Evolutionary conservation across 768 basidiomycete genomes (phyloP), one percentile per base, ranked within the genome.

Genomic region (Crucibulum laeve): DNA sequence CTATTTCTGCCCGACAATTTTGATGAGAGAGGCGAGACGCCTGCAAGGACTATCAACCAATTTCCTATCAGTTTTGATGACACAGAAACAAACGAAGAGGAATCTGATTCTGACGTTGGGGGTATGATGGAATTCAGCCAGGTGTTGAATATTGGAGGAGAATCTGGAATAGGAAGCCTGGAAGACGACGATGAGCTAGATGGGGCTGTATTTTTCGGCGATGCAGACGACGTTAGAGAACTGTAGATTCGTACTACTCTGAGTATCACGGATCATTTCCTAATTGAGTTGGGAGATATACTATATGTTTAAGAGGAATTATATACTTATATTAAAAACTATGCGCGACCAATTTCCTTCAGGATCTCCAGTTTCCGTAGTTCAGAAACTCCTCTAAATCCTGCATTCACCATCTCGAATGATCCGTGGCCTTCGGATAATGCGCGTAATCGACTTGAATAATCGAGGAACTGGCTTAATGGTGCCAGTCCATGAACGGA

Each of bases 401-500:
- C 90, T n/a, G 80, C 85, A 38, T 75, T 77, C 23, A 66, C 64
- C 82, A 87, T 86, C 55, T 92, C 88, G 53, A 92, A 91, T 14
- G 70, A 57, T 10, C 89, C 91, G 57, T 89, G 80, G 3, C 91
- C 91, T 37, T 87, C 91, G 1, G 87, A 85, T 26, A 92, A 61
- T 1, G 91, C 84, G 14, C 91, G 82, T 40, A 93, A 61, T 13
- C 88, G 74, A 36, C 71, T 83, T 6, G 87, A 83, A 53, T 87
- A 93, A 59, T 91, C 84, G 15, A 92, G 67, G 76, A 91, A 84
- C 53, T 73, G 76, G 54, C 82, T 87, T n/a, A 93, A 72, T 2
- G 91, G 91, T 15, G 84, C 87, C 23, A 81, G 49, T 7, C 83
- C 89, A 46, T 78, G 63, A 19, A 93, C 67, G n/a, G 80, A 74